Evolutionary conservation across 2,329 filamentous ascomycete species (phyloP).

Genomic region (Rachicladosporium sp.): DNA sequence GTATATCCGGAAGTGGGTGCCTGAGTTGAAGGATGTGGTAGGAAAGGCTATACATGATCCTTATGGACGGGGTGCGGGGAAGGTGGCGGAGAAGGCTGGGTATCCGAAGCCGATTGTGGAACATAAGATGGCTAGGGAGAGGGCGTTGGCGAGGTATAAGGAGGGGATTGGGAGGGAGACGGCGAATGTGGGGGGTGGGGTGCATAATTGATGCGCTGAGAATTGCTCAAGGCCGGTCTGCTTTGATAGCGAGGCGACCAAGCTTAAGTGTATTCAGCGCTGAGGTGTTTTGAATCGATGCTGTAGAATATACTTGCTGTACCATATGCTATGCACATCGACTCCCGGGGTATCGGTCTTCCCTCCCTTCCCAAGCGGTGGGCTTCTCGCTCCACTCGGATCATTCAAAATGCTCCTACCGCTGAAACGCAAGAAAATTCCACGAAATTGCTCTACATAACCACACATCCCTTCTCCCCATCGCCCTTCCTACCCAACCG

Average conservation of each 20-base stretch:
- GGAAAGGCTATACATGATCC: slow-evolving; percentile 71
- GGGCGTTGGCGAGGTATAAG: slow-evolving; percentile 60
- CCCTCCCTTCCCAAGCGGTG: too few species aligned
- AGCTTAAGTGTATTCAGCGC: background rate
- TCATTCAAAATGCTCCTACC: too few species aligned
- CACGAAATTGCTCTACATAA: too few species aligned
- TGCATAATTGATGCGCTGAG: slow-evolving; percentile 15
- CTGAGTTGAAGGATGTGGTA: slow-evolving; percentile 53
- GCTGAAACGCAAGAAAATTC: too few species aligned
- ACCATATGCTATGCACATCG: too few species aligned
- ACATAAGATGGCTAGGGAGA: slow-evolving; percentile 56
- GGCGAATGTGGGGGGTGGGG: slow-evolving; percentile 25
- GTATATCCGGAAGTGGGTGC: slow-evolving; percentile 75
- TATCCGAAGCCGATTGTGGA: slow-evolving; percentile 68
- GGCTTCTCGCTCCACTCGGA: too few species aligned
- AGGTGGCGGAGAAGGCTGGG: slow-evolving; percentile 49
- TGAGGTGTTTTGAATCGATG: too few species aligned
- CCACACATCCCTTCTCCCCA: too few species aligned
- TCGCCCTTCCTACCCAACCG: too few species aligned
- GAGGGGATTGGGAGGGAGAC: slow-evolving; percentile 43
- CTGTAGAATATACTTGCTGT: too few species aligned
- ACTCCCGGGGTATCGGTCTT: too few species aligned
- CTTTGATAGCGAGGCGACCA: background rate
- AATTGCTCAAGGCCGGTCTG: background rate
- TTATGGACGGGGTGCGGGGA: slow-evolving; percentile 51